phyloP scores from a whole-genome alignment of 192 early-diverging fungal species.

The Backusella tarrabulga region DNA sequence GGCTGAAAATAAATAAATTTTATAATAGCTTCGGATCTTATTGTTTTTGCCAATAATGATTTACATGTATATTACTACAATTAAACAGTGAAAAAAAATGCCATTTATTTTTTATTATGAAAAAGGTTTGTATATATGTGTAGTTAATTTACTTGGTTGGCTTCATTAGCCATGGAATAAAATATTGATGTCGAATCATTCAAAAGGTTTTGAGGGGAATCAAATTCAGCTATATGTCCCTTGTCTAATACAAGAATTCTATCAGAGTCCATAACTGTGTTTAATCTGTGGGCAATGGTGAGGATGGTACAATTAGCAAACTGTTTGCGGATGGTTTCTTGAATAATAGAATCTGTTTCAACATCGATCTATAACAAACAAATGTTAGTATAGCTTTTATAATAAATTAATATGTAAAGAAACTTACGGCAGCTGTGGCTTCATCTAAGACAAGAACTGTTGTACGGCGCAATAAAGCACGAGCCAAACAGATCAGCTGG shows the following conservation, averaged over 20 bases:
- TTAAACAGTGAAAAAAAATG: not conserved
- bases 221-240: conserved; percentile 71
- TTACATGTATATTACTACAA: not conserved
- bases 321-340: conserved; percentile 70
- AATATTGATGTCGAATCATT: conserved; percentile 39
- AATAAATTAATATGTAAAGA: not conserved
- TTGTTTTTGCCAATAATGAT: not conserved
- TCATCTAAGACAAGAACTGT: conserved; percentile 84
- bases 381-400: not conserved
- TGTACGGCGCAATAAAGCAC: conserved; percentile 70
- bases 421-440: conserved; percentile 68
- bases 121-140: not conserved
- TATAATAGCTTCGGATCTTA: not conserved
- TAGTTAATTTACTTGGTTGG: conserved; percentile 26
- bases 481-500: conserved; percentile 62
- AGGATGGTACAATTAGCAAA: conserved; percentile 74
- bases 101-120: not conserved
- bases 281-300: conserved; percentile 82
- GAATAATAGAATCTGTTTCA: conserved; percentile 66
- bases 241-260: conserved; percentile 74
- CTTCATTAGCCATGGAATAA: conserved; percentile 46
- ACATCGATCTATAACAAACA: conserved; percentile 41
- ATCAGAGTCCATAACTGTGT: conserved; percentile 70
- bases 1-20: not conserved
- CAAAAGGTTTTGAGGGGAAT: conserved; percentile 62